Evolutionary conservation across 2,329 filamentous ascomycete species (phyloP).

Genomic region (Lachnellula hyalina): DNA sequence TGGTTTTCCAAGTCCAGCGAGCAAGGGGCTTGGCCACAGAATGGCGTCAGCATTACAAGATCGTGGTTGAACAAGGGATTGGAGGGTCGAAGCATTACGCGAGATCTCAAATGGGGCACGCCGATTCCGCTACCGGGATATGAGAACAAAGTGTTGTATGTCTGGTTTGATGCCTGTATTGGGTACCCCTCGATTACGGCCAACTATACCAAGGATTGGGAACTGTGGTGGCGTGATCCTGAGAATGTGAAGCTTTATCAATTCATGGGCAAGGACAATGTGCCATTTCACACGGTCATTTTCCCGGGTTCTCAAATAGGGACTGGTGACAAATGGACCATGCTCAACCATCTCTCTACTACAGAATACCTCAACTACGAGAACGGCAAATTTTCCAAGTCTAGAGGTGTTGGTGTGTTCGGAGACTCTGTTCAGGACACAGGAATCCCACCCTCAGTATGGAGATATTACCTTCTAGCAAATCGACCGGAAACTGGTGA

Average conservation of each 20-base stretch:
- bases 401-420: conserved; percentile 83
- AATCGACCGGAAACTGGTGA: conserved; percentile 81
- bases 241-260: conserved; percentile 86
- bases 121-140: conserved; percentile 52
- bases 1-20: conserved; percentile 72
- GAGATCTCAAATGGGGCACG: conserved; percentile 84
- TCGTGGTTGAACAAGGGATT: conserved; percentile 81
- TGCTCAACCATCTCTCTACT: conserved; percentile 80
- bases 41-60: conserved; percentile 70
- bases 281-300: conserved; percentile 78
- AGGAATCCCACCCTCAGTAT: conserved; percentile 79
- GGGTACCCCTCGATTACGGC: conserved; percentile 95
- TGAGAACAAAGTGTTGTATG: conserved; percentile 79
- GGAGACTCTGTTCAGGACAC: conserved; percentile 85
- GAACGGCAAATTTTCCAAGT: conserved; percentile 89
- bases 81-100: conserved; percentile 80
- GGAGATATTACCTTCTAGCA: conserved; percentile 85
- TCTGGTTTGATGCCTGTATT: conserved; percentile 82
- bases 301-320: conserved; percentile 86
- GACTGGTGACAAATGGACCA: conserved; percentile 81
- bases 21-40: conserved; percentile 71
- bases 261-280: conserved; percentile 91
- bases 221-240: conserved; percentile 90
- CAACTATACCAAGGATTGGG: conserved; percentile 83
- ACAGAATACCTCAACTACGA: conserved; percentile 90